Evolutionary conservation across 2,329 filamentous ascomycete genomes (phyloP).

Genomic region (Exophiala lecanii-corni): DNA sequence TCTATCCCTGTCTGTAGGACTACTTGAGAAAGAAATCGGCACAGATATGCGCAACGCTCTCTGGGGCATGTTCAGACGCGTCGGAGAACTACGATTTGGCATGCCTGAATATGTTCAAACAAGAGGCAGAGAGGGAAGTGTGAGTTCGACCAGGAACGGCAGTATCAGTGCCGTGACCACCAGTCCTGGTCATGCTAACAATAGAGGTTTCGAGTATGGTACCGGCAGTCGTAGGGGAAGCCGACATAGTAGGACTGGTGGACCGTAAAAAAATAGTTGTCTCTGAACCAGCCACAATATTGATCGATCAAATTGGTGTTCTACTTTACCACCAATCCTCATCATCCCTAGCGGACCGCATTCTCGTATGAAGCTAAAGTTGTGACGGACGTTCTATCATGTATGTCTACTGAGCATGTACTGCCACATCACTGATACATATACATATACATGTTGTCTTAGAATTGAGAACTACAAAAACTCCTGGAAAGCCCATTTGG

Average conservation of each 20-base stretch:
- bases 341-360: no score
- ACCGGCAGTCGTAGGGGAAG: slow-evolving; percentile 14
- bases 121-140: slow-evolving; percentile 22
- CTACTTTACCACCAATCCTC: no score
- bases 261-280: not conserved
- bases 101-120: slow-evolving; percentile 32
- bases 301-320: no score
- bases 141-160: slow-evolving; percentile 19
- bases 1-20: slow-evolving; percentile 83
- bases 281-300: no score
- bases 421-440: no score
- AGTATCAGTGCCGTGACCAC: slow-evolving; percentile 17
- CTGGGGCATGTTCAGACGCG: slow-evolving; percentile 69
- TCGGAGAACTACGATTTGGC: slow-evolving; percentile 69
- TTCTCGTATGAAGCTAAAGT: no score
- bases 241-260: slow-evolving; percentile 11
- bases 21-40: slow-evolving; percentile 77
- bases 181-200: slow-evolving; percentile 13
- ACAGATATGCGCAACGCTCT: slow-evolving; percentile 73
- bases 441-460: no score
- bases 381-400: no score
- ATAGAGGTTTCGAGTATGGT: slow-evolving; percentile 9
- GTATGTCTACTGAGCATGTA: no score
- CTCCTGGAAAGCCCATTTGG: no score
- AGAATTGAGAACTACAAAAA: no score